Percentiles rank a stretch among this genome's conserved stretches.
Evolutionary conservation across 345 rosid species (phyloP).

Genomic region (Bruguiera sexangula): DNA sequence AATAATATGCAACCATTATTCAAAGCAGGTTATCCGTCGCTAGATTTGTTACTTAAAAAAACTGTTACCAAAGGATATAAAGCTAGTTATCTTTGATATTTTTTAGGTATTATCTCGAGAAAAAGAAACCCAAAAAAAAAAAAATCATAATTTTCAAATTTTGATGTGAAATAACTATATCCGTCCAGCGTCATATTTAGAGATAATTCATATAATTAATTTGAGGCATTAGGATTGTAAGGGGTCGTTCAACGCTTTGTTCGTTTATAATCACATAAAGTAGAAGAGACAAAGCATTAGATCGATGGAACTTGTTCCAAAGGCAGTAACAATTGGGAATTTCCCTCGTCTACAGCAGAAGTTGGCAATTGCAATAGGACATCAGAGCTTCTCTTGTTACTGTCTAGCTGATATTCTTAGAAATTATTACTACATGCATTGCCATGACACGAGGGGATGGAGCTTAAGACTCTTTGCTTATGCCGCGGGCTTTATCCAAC

Average conservation of each 20-base stretch:
- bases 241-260: not conserved
- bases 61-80: too few species aligned
- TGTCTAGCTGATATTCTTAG: slow-evolving; percentile 12
- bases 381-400: not conserved
- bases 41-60: too few species aligned
- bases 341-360: not conserved
- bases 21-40: too few species aligned
- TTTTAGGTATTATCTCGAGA: too few species aligned
- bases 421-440: not conserved
- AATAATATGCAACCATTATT: too few species aligned
- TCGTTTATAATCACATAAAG: not conserved
- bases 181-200: too few species aligned
- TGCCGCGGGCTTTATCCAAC: not conserved
- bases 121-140: too few species aligned
- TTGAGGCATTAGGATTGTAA: not conserved
- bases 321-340: slow-evolving; percentile 3
- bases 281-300: not conserved
- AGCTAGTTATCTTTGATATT: too few species aligned
- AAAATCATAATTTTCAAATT: too few species aligned
- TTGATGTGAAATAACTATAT: too few species aligned
- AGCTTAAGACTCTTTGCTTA: not conserved
- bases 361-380: slow-evolving; percentile 1
- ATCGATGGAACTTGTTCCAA: not conserved
- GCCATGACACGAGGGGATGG: not conserved
- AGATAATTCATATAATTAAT: too few species aligned